Base-by-base conservation (phyloP, 2,329 filamentous ascomycete species). In the Akanthomyces uredinophilus region DNA sequence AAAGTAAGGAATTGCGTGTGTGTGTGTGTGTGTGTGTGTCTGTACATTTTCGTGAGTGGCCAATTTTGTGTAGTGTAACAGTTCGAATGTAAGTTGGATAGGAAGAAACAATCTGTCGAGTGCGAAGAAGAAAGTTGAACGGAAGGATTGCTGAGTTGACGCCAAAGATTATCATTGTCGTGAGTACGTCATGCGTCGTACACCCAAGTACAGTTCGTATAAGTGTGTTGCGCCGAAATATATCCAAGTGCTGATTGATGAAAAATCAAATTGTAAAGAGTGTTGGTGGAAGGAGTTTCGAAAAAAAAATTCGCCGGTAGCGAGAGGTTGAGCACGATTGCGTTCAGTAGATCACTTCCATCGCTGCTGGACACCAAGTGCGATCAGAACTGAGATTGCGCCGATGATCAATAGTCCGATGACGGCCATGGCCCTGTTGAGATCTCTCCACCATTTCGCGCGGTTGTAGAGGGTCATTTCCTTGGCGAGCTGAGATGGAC, bases 341-440 rank as follows among this genome's bases (percentile, higher is more conserved):
- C 47, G 11, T 6, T 1, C 16, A 16, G 22, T 2, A 4, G 11
- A n/a, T 53, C 18, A 60, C n/a, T 68, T 75, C 82, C 82, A 85
- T 62, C 76, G 75, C 64, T 84, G 75, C 57, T 74, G 75, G n/a
- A 81, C 73, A 51, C 83, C 82, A 18, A 85, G 72, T 24, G 85
- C 76, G 20, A 78, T 77, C 53, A 87, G 76, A 13, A 81, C 79
- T 37, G 80, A 70, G 32, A 84, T 72, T 32, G 82, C 79, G 39
- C 78, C 82, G 22, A 86, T 73, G 37, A 86, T 77, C 52, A 86
- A 70, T 5, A 85, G 69, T 4, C 84, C 84, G 27, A 85, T 70
- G 51, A 85, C 67, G 29, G 83, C 80, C 83, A 87, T 86, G 66
- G 77, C 76, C 60, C 83, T 79, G 68, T 87, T 87, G 50, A 86